A percentile compares a stretch with the other conserved stretches of the same genome.
phyloP scores from a whole-genome alignment of 192 early-diverging fungal genomes.

The Anaeromyces robustus region DNA sequence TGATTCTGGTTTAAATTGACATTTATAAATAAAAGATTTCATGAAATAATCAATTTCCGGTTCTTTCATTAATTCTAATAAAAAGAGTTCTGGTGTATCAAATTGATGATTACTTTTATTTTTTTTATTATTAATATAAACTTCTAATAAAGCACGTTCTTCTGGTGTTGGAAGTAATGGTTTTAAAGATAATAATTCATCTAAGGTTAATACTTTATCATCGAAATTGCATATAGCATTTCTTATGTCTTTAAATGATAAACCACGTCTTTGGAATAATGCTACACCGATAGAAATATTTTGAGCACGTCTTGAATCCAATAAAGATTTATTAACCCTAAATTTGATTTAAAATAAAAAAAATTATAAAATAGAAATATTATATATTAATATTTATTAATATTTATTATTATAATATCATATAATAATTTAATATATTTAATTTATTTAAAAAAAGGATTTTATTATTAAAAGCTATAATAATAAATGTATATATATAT shows the following conservation, averaged over 20 bases:
- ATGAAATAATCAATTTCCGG: slow-evolving; percentile 18
- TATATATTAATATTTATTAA: no score
- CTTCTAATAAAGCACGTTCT: slow-evolving; percentile 14
- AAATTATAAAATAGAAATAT: neutral
- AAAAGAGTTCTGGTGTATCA: slow-evolving; percentile 33
- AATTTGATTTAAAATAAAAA: neutral
- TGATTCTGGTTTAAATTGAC: slow-evolving; percentile 13
- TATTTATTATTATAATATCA: no score
- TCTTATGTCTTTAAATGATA: slow-evolving; percentile 12
- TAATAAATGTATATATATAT: neutral
- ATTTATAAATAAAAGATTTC: slow-evolving; percentile 15
- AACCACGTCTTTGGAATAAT: slow-evolving; percentile 22
- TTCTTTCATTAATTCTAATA: slow-evolving; percentile 20
- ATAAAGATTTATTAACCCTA: slow-evolving; percentile 5
- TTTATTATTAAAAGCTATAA: no score
- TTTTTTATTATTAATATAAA: slow-evolving; percentile 2
- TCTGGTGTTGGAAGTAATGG: slow-evolving; percentile 25
- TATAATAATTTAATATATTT: no score
- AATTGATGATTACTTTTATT: slow-evolving; percentile 16
- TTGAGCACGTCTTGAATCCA: slow-evolving; percentile 33
- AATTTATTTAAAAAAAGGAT: no score
- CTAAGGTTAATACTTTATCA: slow-evolving; percentile 9
- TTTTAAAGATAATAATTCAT: slow-evolving; percentile 26
- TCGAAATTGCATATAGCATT: slow-evolving; percentile 16
- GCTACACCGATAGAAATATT: slow-evolving; percentile 35